phyloP scores from a whole-genome alignment of 75 land plant species.

The Ceratopteris richardii region DNA sequence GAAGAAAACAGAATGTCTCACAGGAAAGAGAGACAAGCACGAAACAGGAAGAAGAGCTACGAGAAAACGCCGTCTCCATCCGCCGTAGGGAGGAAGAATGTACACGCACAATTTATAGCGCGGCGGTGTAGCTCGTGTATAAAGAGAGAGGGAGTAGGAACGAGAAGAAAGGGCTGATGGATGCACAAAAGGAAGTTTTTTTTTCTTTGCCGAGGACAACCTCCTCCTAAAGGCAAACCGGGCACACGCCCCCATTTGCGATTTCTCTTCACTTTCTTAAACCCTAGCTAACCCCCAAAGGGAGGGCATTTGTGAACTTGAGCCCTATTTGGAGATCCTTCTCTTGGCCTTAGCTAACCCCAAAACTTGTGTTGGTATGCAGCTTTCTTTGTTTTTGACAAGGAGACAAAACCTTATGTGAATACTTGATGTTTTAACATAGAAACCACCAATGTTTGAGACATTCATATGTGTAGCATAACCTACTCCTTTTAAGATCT shows the following conservation, averaged over 20 bases:
- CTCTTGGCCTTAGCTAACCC: no score
- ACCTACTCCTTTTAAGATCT: no score
- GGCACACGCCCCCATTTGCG: not conserved
- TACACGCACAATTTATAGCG: not conserved
- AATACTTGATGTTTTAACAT: not conserved
- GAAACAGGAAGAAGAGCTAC: not conserved
- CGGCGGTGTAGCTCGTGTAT: not conserved
- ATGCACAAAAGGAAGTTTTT: not conserved
- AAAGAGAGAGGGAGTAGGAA: not conserved
- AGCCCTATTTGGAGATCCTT: no score
- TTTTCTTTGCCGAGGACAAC: not conserved
- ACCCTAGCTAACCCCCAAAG: no score
- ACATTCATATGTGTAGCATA: not conserved
- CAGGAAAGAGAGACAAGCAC: not conserved
- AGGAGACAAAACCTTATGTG: no score
- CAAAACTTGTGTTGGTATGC: no score
- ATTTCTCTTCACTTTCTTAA: no score
- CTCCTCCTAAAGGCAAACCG: not conserved
- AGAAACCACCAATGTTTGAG: not conserved
- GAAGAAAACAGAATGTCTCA: no score
- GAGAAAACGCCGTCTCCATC: not conserved
- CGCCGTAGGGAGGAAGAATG: not conserved
- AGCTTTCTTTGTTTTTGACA: no score
- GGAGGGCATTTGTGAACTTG: no score
- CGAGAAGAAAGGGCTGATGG: constrained; percentile 2